Evolutionary conservation across 2,329 filamentous ascomycete genomes (phyloP).

Genomic region (Aspergillus sp.): DNA sequence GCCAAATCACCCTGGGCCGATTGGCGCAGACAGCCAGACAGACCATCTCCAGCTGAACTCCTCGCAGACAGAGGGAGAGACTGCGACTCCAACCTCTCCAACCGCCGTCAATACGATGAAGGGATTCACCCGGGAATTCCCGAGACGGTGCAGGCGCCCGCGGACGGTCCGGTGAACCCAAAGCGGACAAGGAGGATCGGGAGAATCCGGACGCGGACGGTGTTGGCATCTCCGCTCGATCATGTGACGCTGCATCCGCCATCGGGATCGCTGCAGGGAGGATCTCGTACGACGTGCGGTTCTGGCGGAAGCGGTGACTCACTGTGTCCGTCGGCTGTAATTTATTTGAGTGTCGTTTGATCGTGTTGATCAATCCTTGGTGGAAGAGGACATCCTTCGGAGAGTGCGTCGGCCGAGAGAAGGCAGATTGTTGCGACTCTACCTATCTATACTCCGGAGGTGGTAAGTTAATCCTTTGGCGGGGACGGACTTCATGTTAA

Average conservation of each 20-base stretch:
- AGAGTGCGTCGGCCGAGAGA: not conserved
- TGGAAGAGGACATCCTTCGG: not conserved
- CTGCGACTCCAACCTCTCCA: too few relatives aligned
- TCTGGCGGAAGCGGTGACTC: not conserved
- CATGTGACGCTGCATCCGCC: conserved; percentile 21
- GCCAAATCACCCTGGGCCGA: too few relatives aligned
- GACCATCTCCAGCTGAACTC: too few relatives aligned
- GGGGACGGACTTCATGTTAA: too few relatives aligned
- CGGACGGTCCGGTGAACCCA: conserved; percentile 29
- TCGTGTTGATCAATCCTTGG: too few relatives aligned
- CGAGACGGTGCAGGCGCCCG: conserved; percentile 18
- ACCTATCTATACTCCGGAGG: not conserved
- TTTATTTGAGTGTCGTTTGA: not conserved
- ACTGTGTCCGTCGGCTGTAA: not conserved
- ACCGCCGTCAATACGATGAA: not conserved
- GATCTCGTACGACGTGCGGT: too few relatives aligned
- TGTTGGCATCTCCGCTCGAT: conserved; percentile 22
- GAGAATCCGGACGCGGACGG: conserved; percentile 19
- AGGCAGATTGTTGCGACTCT: not conserved
- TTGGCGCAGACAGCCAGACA: too few relatives aligned
- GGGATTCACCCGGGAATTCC: conserved; percentile 16
- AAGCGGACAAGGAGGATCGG: conserved; percentile 29
- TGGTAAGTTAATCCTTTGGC: not conserved
- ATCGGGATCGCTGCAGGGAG: not conserved
- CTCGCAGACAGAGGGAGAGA: too few relatives aligned